phyloP scores from a whole-genome alignment of 2,329 filamentous ascomycete species.

The Fusarium goolgardi region DNA sequence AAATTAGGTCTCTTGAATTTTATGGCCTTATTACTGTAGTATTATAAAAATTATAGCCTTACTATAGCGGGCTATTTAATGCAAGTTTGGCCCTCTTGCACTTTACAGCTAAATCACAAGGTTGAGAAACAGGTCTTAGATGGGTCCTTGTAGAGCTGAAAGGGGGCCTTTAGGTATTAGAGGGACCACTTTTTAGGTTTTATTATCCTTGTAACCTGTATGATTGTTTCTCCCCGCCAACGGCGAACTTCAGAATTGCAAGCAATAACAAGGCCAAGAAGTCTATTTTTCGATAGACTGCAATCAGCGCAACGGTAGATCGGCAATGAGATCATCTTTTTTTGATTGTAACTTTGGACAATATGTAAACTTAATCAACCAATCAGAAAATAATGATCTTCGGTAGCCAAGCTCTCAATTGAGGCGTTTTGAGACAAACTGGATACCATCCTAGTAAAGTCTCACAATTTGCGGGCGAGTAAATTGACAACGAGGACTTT shows the following conservation, averaged over 20 bases:
- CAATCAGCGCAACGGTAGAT: neutral
- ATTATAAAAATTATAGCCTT: too few relatives aligned
- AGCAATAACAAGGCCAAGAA: neutral
- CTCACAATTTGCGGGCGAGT: neutral
- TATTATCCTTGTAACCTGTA: too few relatives aligned
- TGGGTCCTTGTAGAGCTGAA: too few relatives aligned
- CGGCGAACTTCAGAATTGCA: neutral
- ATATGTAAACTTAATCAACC: neutral
- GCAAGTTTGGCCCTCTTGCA: too few relatives aligned
- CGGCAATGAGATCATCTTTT: neutral
- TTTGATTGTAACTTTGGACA: neutral
- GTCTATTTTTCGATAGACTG: slow-evolving; percentile 4
- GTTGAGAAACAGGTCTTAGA: too few relatives aligned
- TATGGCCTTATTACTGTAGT: too few relatives aligned
- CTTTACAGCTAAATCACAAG: too few relatives aligned
- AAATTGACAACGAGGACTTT: too few relatives aligned
- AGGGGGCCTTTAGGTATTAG: too few relatives aligned
- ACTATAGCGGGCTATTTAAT: too few relatives aligned
- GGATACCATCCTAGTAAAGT: neutral
- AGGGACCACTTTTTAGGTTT: too few relatives aligned
- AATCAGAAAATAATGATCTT: neutral
- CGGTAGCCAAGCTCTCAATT: neutral
- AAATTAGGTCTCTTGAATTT: too few relatives aligned
- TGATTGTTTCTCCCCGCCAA: neutral
- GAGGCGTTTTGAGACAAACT: neutral